Base-by-base conservation (phyloP, 2,329 filamentous ascomycete genomes). In the Sporothrix pallida region DNA sequence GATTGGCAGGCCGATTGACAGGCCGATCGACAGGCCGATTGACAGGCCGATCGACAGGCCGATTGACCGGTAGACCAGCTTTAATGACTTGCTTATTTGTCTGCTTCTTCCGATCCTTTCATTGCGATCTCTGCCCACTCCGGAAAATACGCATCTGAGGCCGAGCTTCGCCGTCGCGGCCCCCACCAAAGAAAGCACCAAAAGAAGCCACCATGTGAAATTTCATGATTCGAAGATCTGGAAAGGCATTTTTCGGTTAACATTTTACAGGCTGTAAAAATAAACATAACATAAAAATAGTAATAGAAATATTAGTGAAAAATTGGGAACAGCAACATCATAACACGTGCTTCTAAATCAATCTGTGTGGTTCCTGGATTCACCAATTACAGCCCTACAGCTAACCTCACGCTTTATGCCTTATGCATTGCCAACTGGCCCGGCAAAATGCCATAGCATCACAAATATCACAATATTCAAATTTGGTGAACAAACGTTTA, bases 341-440 rank as follows among this genome's bases (percentile, higher is more conserved):
- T 6, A 7, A 37, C 31, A 37, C 31, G 31, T 37, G 31, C 31
- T 37, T 6, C 31, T 26, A 12, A 12, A 12, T 56, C 20, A 56
- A 26, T 13, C n/a, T 15, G 7, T 8, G 26, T 26, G 23, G 23
- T 26, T 23, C n/a, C 56, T 58, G n/a, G n/a, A 5, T 6, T 20
- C 17, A 20, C 52, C 23, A 58, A 31, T 31, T 15, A 26, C 58
- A 63, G 58, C 58, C 58, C 58, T 63, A 63, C 31, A 37, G 15
- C 58, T 8, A 62, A 62, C 15, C 23, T 58, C 58, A 62, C 17
- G n/a, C 31, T 62, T n/a, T 62, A 58, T 58, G 50, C 50, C 15
- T 31, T 26, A 7, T 54, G 54, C 54, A 58, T 58, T 58, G 54
- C 20, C 20, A 23, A 10, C 10, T 58, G 54, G 54, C n/a, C 12